phyloP scores from a whole-genome alignment of 2,329 filamentous ascomycete genomes.

The Trichoderma cornu-damae region DNA sequence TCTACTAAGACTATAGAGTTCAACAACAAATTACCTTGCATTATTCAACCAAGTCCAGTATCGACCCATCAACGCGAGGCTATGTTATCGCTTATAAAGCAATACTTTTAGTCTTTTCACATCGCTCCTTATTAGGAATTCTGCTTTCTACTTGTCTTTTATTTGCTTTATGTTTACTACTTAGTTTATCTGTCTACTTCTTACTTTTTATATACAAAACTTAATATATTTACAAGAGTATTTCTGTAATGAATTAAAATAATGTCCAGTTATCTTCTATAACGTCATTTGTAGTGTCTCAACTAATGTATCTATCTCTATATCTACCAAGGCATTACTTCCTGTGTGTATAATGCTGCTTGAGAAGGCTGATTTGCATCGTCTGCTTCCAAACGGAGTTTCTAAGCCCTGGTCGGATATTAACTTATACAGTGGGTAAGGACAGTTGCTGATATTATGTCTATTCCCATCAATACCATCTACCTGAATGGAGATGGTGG shows the following conservation, averaged over 20 bases:
- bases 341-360: background rate
- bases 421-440: conserved; percentile 2
- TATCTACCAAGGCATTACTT: background rate
- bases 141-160: too few species aligned
- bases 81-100: background rate
- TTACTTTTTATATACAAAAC: too few species aligned
- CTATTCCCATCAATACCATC: background rate
- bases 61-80: background rate
- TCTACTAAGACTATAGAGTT: background rate
- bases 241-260: too few species aligned
- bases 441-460: conserved; percentile 13
- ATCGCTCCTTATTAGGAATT: too few species aligned
- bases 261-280: too few species aligned
- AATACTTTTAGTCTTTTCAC: background rate
- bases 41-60: background rate
- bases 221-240: too few species aligned
- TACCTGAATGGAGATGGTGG: background rate
- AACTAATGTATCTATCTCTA: background rate
- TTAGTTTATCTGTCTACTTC: too few species aligned
- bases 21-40: background rate
- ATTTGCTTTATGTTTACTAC: too few species aligned
- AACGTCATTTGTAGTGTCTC: background rate
- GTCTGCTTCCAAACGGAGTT: background rate
- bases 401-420: background rate
- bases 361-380: background rate